Percentiles rank a stretch among this genome's conserved stretches.
These are phyloP conservation scores for Phlebopus sp. DNA, from an alignment of 1,284 basidiomycete species.

Conservation along the genomic window DNA sequence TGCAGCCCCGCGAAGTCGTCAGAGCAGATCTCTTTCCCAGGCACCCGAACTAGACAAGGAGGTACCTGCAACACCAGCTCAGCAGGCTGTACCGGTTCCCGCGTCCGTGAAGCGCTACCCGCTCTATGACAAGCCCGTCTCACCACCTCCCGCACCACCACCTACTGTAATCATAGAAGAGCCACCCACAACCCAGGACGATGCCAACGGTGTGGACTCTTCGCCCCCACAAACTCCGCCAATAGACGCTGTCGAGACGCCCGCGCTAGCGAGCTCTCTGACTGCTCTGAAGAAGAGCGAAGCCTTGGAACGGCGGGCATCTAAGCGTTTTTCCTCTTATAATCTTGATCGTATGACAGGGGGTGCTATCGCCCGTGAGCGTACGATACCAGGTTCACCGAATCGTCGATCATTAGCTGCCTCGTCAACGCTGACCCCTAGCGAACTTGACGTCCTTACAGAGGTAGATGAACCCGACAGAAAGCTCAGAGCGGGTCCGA, in stretches of 20 bases:
- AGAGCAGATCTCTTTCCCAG: slow-evolving; percentile 15
- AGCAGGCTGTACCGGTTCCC: slow-evolving; percentile 42
- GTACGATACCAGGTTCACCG: slow-evolving; percentile 29
- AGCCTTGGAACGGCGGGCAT: slow-evolving; percentile 86
- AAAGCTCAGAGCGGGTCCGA: slow-evolving; percentile 26
- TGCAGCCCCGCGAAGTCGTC: slow-evolving; percentile 1
- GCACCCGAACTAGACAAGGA: slow-evolving; percentile 25
- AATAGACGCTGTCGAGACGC: slow-evolving; percentile 43
- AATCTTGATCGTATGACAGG: slow-evolving; percentile 94
- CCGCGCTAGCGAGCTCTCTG: slow-evolving; percentile 79
- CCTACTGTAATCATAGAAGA: slow-evolving; percentile 58
- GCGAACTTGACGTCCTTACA: slow-evolving; percentile 66
- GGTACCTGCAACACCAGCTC: slow-evolving; percentile 29
- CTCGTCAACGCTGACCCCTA: slow-evolving; percentile 57
- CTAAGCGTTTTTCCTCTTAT: slow-evolving; percentile 95
- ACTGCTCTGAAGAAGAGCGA: slow-evolving; percentile 88
- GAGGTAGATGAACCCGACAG: slow-evolving; percentile 56
- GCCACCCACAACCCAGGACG: slow-evolving; percentile 36
- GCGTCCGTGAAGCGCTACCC: slow-evolving; percentile 72
- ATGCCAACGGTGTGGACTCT: slow-evolving; percentile 25
- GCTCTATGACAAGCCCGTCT: slow-evolving; percentile 63
- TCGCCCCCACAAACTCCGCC: slow-evolving; percentile 43
- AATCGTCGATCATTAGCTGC: slow-evolving; percentile 69
- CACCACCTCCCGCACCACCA: slow-evolving; percentile 31
- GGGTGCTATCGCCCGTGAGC: slow-evolving; percentile 43